A percentile compares a stretch with the other conserved stretches of the same genome.
Evolutionary conservation across 2,329 filamentous ascomycete genomes (phyloP).

Genomic region (Botrytis porri): DNA sequence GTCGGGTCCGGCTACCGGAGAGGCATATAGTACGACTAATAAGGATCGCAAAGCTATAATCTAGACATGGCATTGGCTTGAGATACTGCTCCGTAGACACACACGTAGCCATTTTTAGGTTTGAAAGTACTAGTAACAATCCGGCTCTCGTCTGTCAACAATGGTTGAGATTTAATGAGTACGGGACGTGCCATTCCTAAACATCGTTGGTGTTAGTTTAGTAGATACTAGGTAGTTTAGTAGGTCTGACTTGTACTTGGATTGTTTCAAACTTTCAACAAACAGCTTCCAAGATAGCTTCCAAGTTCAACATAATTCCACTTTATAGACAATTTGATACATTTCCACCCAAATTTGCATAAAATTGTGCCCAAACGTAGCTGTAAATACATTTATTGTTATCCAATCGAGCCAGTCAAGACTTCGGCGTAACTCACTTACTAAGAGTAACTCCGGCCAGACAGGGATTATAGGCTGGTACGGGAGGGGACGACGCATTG

Average conservation of each 20-base stretch:
- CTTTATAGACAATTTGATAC: neutral
- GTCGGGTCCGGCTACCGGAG: constrained; percentile 3
- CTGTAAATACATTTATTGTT: neutral
- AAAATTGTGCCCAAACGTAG: neutral
- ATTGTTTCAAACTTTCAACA: constrained; percentile 1
- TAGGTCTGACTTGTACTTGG: neutral
- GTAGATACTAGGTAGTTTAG: neutral
- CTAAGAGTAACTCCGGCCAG: constrained; percentile 9
- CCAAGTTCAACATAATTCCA: neutral
- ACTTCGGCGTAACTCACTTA: constrained; percentile 8
- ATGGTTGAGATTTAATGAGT: neutral
- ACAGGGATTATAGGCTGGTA: constrained; percentile 16
- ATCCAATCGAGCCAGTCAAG: constrained; percentile 1
- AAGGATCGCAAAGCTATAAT: neutral
- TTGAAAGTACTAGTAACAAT: constrained; percentile 4
- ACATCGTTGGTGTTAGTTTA: neutral
- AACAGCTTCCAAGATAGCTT: neutral
- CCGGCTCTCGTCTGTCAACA: neutral
- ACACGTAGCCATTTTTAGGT: neutral
- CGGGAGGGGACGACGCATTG: constrained; percentile 15
- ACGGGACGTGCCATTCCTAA: neutral
- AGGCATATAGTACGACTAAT: neutral
- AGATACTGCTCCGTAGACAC: neutral
- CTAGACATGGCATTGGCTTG: neutral
- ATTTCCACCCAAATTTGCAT: neutral